Base-by-base conservation (phyloP, 1,284 basidiomycete genomes). In the Agroathelia rolfsii region DNA sequence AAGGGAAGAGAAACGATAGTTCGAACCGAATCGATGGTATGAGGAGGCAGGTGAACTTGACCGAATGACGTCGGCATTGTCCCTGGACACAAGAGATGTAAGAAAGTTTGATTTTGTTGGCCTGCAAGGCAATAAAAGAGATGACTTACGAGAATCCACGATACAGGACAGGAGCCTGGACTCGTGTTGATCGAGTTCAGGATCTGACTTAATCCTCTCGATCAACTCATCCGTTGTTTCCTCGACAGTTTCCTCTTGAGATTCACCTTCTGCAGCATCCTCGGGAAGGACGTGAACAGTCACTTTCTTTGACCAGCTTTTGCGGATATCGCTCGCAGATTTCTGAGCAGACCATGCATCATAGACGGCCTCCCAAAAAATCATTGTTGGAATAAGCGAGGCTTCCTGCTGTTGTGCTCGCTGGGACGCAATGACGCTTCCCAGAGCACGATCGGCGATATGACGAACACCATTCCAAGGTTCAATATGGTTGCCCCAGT, bases 1-100 rank as follows among this genome's bases (percentile, higher is more conserved):
- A 97, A 62, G 1, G 93, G 93, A 16, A 97, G 60, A 2, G 89
- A 93, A 12, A 96, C 89, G 46, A 96, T 80, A 0, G 86, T 89
- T 42, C 88, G 73, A 24, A 93, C 77, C 9, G 85, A 80, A 52
- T 94, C 89, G 33, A 92, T 82, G 0, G 87, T 92, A 48, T 80
- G 76, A 12, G 72, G 55, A 9, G 88, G 87, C 20, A 94, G 69
- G 52, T 92, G 86, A n/a, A 93, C 88, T 44, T 90, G 81, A 31
- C 64, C 63, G 55, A 93, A 93, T 1, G 80, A 76, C 5, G 87
- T 89, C n/a, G 78, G 68, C 58, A 87, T 74, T 0, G 78, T 65
- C 24, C 57, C 81, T 84, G 44, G 6, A 34, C 28, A 29, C 37
- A 39, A 22, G 26, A 38, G 24, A 19, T 20, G 36, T 35, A 36